These are phyloP conservation scores for Didymella sp. DNA, from an alignment of 2,329 filamentous ascomycete species.

Conservation along the genomic window DNA sequence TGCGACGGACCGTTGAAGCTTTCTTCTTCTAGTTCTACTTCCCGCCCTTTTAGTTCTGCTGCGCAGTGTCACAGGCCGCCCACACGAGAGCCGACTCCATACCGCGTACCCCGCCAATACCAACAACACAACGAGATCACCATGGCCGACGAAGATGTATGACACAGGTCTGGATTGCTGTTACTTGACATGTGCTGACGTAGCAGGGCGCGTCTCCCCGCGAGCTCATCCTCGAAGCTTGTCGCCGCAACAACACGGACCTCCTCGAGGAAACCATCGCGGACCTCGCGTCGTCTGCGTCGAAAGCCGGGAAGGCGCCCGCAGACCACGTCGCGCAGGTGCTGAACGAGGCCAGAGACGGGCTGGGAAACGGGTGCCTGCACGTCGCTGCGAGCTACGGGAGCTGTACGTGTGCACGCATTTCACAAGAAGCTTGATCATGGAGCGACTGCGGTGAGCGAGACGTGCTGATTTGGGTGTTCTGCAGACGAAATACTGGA, in stretches of 20 bases:
- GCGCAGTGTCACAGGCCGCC: background rate
- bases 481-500: conserved; percentile 77
- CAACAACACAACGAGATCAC: background rate
- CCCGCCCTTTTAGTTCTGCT: background rate
- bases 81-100: background rate
- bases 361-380: conserved; percentile 86
- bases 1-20: background rate
- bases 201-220: conserved; percentile 79
- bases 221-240: conserved; percentile 90
- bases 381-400: conserved; percentile 87
- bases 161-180: no score
- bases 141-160: conserved; percentile 50
- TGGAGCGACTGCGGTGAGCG: background rate
- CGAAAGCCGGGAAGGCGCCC: conserved; percentile 60
- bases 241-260: conserved; percentile 88
- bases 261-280: conserved; percentile 77
- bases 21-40: background rate
- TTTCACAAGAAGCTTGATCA: background rate
- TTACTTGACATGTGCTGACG: no score
- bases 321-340: conserved; percentile 72
- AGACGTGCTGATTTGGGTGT: background rate
- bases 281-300: conserved; percentile 54
- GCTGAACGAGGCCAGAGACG: conserved; percentile 84
- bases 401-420: conserved; percentile 72
- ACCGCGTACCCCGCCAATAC: conserved; percentile 2